phyloP scores from a whole-genome alignment of 768 basidiomycete species.

The Mycena indigotica region DNA sequence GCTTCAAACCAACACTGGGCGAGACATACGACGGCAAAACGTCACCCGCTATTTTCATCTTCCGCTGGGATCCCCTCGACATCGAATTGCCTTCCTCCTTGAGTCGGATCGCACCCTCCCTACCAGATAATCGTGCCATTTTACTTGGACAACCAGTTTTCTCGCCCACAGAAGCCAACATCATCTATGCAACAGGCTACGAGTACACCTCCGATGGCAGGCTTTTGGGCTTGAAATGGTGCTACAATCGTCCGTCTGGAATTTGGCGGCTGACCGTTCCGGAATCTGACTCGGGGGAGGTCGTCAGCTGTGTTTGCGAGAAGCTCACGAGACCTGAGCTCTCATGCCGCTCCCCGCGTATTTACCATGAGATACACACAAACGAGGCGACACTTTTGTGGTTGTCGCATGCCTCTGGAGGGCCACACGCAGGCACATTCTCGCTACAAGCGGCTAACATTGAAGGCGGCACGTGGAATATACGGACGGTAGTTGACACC shows the following conservation, averaged over 20 bases:
- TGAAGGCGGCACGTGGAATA: conserved; percentile 20
- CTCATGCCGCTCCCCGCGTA: conserved; percentile 63
- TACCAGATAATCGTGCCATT: conserved; percentile 25
- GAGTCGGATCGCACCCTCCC: conserved; percentile 9
- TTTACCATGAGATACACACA: conserved; percentile 31
- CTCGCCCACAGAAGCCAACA: conserved; percentile 36
- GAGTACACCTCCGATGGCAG: conserved; percentile 59
- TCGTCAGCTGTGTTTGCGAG: conserved; percentile 24
- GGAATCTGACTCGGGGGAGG: conserved; percentile 5
- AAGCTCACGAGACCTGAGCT: conserved; percentile 47
- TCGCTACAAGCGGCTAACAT: conserved; percentile 50
- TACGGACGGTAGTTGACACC: conserved; percentile 40
- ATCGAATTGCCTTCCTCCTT: conserved; percentile 15
- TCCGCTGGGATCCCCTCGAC: conserved; percentile 43
- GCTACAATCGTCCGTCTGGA: conserved; percentile 59
- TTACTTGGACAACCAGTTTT: conserved; percentile 63
- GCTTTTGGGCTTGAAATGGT: conserved; percentile 58
- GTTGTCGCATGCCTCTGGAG: conserved; percentile 57
- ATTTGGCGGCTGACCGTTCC: conserved; percentile 52
- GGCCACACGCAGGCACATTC: conserved; percentile 60
- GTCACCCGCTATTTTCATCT: conserved; percentile 55
- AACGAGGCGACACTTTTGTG: conserved; percentile 44
- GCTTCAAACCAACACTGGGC: conserved; percentile 62
- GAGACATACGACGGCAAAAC: conserved; percentile 60
- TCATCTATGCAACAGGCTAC: conserved; percentile 63